Evolutionary conservation across 306 rosid genomes (phyloP), one percentile per base, ranked within the genome.

Genomic region (Pachyrhizus erosus): DNA sequence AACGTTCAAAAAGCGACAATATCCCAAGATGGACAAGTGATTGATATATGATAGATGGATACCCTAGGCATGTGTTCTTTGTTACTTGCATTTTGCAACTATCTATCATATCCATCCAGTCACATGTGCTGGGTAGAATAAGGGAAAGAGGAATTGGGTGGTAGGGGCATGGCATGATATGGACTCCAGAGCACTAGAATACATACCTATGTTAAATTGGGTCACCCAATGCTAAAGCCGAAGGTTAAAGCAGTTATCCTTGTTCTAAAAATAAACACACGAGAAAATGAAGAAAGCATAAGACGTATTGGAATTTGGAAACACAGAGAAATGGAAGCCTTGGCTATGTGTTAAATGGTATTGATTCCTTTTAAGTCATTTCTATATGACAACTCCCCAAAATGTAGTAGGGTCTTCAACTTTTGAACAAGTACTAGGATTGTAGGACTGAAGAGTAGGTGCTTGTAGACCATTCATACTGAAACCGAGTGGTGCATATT

Each of bases 31-130:
- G 73, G 80, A 37, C 8, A 79, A 77, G 70, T 82, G 91, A 86
- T 74, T 81, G 90, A 85, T 85, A 69, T 86, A 85, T 79, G 84
- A 85, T 85, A 69, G 87, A 85, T 79, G 84, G 67, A 66, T 71
- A 27, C 51, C 55, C 11, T 77, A 46, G 7, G 70, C 64, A 73
- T 78, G 75, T 33, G 34, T 82, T 64, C 45, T 87, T 78, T 79
- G 77, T 75, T 80, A 54, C 84, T 84, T 69, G 82, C 29, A 21
- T 76, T 75, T 66, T 57, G 18, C 77, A 75, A 73, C 77, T 55
- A 82, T 29, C 79, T 13, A 58, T 82, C 76, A 73, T 55, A 15
- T 42, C 79, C 23, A 37, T 68, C 77, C 48, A 55, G 51, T 71
- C 82, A 82, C 67, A 79, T 69, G 78, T 66, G 70, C 78, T 51